These are phyloP conservation scores for Opeltia flavorubescens DNA, from an alignment of 495 filamentous ascomycete species.

Conservation along the genomic window DNA sequence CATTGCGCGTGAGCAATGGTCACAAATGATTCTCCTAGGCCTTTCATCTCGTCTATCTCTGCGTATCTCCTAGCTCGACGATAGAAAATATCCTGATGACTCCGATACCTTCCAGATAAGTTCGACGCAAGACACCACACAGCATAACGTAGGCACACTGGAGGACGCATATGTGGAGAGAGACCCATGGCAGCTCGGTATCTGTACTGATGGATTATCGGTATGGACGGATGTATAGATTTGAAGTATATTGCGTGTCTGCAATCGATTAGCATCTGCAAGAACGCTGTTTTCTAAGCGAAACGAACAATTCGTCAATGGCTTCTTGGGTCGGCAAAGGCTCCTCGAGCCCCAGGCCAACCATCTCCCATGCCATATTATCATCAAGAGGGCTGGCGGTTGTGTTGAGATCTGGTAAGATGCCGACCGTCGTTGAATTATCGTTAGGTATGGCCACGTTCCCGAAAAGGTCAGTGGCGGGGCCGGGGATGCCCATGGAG, in stretches of 20 bases:
- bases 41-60: conserved; percentile 82
- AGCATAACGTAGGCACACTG: conserved; percentile 77
- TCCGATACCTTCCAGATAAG: conserved; percentile 63
- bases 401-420: conserved; percentile 8
- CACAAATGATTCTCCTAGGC: conserved; percentile 77
- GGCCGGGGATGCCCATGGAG: background rate
- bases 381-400: conserved; percentile 21
- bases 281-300: background rate
- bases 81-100: conserved; percentile 74
- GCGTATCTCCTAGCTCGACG: conserved; percentile 76
- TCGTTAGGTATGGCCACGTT: background rate
- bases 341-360: conserved; percentile 83
- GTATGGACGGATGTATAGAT: conserved; percentile 70
- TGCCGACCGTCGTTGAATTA: background rate
- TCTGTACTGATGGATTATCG: conserved; percentile 78
- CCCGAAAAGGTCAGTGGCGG: background rate
- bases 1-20: conserved; percentile 70
- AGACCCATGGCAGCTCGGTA: conserved; percentile 77
- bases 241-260: conserved; percentile 82
- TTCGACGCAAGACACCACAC: conserved; percentile 87
- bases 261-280: conserved; percentile 9
- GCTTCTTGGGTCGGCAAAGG: conserved; percentile 77
- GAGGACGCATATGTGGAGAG: conserved; percentile 72
- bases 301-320: conserved; percentile 72
- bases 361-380: conserved; percentile 73